phyloP scores from a whole-genome alignment of 306 rosid genomes.

The Alnus rubra region DNA sequence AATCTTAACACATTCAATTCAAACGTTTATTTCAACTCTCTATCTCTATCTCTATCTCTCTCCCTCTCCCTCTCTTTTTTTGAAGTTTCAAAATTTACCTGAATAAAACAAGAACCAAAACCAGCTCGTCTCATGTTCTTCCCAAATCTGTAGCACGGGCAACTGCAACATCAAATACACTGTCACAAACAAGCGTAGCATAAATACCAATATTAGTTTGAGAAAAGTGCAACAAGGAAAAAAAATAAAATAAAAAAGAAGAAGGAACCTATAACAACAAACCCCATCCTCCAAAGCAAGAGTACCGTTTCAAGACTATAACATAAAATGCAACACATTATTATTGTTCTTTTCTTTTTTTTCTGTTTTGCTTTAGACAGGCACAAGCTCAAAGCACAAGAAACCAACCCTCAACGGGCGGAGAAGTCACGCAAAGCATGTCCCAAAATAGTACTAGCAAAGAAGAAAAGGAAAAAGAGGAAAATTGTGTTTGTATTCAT shows the following conservation, averaged over 20 bases:
- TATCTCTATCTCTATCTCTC: too few species aligned
- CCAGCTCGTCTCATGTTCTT: slow-evolving; percentile 97
- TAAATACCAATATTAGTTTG: not conserved
- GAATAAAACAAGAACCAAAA: slow-evolving; percentile 69
- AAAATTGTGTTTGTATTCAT: not conserved
- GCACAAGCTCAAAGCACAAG: not conserved
- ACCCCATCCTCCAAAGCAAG: not conserved
- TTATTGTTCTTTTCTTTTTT: not conserved
- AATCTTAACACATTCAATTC: not conserved
- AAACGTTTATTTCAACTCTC: slow-evolving; percentile 12
- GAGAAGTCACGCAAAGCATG: not conserved
- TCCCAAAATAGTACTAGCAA: not conserved
- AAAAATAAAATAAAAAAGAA: not conserved
- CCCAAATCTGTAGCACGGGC: slow-evolving; percentile 95
- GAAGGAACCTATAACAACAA: not conserved
- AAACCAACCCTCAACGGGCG: not conserved
- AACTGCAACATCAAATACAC: slow-evolving; percentile 60
- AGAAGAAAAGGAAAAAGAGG: not conserved
- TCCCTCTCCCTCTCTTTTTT: not conserved
- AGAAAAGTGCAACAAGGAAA: not conserved
- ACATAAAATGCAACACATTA: not conserved
- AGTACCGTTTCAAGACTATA: not conserved
- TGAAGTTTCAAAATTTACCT: slow-evolving; percentile 42
- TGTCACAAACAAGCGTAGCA: not conserved
- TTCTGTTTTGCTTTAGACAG: not conserved